Percentiles rank a stretch among this genome's conserved stretches.
These are phyloP conservation scores for Gentiana dahurica DNA, from an alignment of 257 asterid species.

Conservation along the genomic window DNA sequence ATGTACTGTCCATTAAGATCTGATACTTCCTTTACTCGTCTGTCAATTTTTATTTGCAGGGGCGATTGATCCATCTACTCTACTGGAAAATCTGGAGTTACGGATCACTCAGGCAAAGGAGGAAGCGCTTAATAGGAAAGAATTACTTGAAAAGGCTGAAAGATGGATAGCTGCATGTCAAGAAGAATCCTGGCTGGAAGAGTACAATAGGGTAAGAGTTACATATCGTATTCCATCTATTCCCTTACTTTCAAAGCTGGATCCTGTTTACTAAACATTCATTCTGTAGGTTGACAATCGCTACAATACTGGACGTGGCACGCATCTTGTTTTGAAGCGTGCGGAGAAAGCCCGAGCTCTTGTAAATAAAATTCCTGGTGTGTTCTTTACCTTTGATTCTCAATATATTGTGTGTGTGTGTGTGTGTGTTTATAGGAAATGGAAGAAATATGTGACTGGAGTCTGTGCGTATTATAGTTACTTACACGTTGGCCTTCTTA, in stretches of 20 bases:
- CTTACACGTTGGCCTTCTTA: no score
- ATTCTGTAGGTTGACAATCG: constrained; percentile 75
- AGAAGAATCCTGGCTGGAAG: constrained; percentile 93
- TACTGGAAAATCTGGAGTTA: constrained; percentile 62
- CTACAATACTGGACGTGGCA: constrained; percentile 82
- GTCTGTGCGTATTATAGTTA: no score
- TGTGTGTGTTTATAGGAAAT: no score
- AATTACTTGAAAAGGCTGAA: constrained; percentile 76
- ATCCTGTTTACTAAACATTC: constrained; percentile 5
- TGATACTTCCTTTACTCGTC: neutral
- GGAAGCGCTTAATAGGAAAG: constrained; percentile 72
- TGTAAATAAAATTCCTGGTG: constrained; percentile 88
- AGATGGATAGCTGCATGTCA: constrained; percentile 88
- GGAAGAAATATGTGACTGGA: no score
- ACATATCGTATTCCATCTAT: neutral
- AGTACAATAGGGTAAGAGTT: constrained; percentile 70
- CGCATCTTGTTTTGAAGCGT: constrained; percentile 77
- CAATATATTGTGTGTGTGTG: no score
- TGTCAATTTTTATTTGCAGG: constrained; percentile 30
- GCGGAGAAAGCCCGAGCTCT: constrained; percentile 94
- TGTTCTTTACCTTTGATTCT: neutral
- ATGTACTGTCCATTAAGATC: no score
- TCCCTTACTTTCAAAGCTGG: neutral
- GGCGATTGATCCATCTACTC: constrained; percentile 41
- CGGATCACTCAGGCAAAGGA: constrained; percentile 59